Base-by-base conservation (phyloP, 2,329 filamentous ascomycete species). In the Pseudocercospora vitis region DNA sequence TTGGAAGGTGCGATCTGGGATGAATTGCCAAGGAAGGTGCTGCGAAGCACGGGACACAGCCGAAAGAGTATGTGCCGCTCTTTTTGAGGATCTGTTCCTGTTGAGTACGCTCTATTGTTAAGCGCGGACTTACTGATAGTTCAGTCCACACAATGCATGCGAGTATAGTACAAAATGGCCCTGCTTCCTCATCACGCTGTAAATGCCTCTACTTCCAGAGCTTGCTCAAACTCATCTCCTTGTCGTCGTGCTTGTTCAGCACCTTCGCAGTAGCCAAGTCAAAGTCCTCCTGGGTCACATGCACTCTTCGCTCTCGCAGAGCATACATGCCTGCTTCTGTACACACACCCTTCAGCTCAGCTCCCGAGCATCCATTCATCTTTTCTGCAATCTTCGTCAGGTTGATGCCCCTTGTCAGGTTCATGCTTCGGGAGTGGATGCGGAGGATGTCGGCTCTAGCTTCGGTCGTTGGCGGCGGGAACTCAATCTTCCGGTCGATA, bases 321-420 rank as follows among this genome's bases (percentile, higher is more conserved):
- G 94, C 94, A 70, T 94, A 99, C 94, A 99, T 99, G 67, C 94
- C 94, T 2, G 94, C 91, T 75, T 99, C 94, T 40, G 94, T 99
- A 73, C 94, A 99, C 44, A 99, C 94, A 78, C 94, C 94, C 84
- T 99, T 99, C 65, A 99, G 76, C 76, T 99, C 94, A 50, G 94
- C 94, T 57, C 94, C 94, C 2, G 91, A 96, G 75, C 94, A 99
- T 48, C 94, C 94, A 69, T 96, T 96, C 94, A 99, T 99, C 83
- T 97, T 97, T 80, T 99, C 94, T 24, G 94, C 94, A 66, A 97
- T 95, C 84, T 99, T 99, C 67, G 83, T 95, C 62, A 99, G 79
- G 76, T 99, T 95, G 78, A 99, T 97, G 48, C 94, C 94, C 68
- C 94, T 84, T 11, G 94, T 99, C 66, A 99, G 75, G 76, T 99